Conservation (phyloP, 1,139 yeast species). For the Komagataea norvegica region DNA sequence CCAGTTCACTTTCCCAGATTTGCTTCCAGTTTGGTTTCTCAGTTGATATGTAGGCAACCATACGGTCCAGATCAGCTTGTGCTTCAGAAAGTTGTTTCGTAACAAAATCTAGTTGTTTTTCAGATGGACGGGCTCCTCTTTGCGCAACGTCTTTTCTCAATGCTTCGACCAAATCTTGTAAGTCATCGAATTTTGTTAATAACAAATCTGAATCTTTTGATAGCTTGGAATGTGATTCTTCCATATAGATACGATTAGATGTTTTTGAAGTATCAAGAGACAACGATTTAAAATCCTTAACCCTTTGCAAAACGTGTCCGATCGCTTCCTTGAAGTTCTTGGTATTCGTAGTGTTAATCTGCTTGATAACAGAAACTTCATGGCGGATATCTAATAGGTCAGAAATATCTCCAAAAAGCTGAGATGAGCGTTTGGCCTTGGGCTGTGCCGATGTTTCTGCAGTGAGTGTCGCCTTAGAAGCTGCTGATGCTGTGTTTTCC, state of each 20-base stretch:
- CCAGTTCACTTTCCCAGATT: conserved; percentile 89
- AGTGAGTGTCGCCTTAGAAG: background rate
- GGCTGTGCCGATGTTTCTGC: background rate
- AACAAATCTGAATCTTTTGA: conserved; percentile 73
- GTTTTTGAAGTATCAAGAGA: conserved; percentile 33
- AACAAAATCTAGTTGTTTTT: conserved; percentile 65
- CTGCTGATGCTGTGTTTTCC: background rate
- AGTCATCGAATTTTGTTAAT: conserved; percentile 79
- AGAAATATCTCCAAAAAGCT: conserved; percentile 16
- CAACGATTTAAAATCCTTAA: conserved; percentile 43
- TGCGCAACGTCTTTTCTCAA: conserved; percentile 88
- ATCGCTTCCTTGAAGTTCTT: conserved; percentile 42
- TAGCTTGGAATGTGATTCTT: conserved; percentile 64
- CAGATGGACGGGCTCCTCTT: conserved; percentile 80
- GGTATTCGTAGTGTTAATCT: conserved; percentile 47
- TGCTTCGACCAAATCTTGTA: conserved; percentile 89
- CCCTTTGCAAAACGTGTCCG: conserved; percentile 39
- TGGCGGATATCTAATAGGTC: conserved; percentile 41
- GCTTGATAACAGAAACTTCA: conserved; percentile 62
- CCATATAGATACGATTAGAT: conserved; percentile 66
- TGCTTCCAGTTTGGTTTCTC: conserved; percentile 87
- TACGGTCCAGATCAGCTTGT: conserved; percentile 42
- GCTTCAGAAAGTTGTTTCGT: conserved; percentile 62
- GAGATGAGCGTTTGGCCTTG: conserved; percentile 5
- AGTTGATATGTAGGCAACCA: conserved; percentile 56